Evolutionary conservation across 768 basidiomycete genomes (phyloP).

Genomic region (Fistulinella prunicolor): DNA sequence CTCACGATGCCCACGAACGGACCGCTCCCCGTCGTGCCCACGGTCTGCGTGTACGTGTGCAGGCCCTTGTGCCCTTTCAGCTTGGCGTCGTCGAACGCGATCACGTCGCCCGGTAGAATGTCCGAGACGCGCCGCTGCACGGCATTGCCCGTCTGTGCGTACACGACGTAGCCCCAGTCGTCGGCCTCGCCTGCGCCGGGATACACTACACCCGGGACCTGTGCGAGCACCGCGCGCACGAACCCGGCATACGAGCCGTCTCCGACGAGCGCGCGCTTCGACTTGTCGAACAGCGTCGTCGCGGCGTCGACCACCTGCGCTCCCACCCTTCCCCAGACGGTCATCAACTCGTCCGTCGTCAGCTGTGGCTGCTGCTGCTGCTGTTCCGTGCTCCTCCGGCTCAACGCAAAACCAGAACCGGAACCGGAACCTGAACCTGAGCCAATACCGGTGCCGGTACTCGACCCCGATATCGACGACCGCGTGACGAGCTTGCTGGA

Average conservation of each 20-base stretch:
- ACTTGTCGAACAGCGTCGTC: slow-evolving; percentile 63
- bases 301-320: slow-evolving; percentile 72
- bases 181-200: slow-evolving; percentile 30
- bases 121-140: slow-evolving; percentile 77
- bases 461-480: slow-evolving; percentile 9
- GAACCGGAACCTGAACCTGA: not conserved
- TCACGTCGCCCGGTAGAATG: slow-evolving; percentile 83
- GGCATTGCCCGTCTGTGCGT: slow-evolving; percentile 60
- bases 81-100: slow-evolving; percentile 70
- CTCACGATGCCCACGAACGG: slow-evolving; percentile 70
- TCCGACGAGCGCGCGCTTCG: slow-evolving; percentile 74
- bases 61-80: slow-evolving; percentile 81
- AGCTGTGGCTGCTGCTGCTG: slow-evolving; percentile 33
- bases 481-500: slow-evolving; percentile 10
- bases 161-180: slow-evolving; percentile 72
- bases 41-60: slow-evolving; percentile 62
- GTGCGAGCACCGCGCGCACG: slow-evolving; percentile 58
- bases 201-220: slow-evolving; percentile 58
- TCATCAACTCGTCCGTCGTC: slow-evolving; percentile 63
- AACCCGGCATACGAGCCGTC: slow-evolving; percentile 86
- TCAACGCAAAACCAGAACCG: not conserved
- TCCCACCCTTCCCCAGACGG: slow-evolving; percentile 71
- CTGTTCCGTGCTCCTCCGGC: slow-evolving; percentile 26
- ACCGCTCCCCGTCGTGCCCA: slow-evolving; percentile 46
- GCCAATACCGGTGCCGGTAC: not conserved